Percentiles rank a stretch among this genome's conserved stretches.
Evolutionary conservation across 139 green algal species (phyloP).

Genomic region (Picochlorum sp.): DNA sequence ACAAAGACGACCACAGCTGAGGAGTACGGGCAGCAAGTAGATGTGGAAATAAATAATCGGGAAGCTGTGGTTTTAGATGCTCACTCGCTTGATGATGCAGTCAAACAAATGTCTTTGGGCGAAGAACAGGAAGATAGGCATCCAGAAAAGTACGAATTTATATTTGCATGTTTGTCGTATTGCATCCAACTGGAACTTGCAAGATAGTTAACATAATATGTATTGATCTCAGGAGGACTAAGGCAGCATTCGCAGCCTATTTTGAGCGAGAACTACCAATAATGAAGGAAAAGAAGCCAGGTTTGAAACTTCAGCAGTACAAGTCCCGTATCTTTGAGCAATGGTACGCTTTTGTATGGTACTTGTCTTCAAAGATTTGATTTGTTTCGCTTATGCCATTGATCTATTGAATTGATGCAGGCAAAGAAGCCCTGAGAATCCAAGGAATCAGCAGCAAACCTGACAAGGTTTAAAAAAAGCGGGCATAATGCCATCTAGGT

Average conservation of each 20-base stretch:
- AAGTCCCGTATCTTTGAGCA: conserved; percentile 57
- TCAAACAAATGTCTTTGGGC: conserved; percentile 40
- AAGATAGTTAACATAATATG: neutral
- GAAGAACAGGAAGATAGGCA: conserved; percentile 39
- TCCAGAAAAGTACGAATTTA: conserved; percentile 49
- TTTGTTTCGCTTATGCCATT: too few species aligned
- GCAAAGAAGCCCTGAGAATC: conserved; percentile 49
- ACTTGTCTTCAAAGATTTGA: too few species aligned
- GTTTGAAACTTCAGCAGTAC: conserved; percentile 53
- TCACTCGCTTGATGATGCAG: conserved; percentile 34
- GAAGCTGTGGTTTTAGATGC: conserved; percentile 31
- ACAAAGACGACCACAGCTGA: neutral
- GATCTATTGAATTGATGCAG: too few species aligned
- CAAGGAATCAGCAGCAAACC: conserved; percentile 23
- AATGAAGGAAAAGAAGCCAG: conserved; percentile 61
- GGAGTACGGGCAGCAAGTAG: conserved; percentile 2
- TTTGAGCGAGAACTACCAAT: conserved; percentile 41
- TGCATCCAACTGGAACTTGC: neutral
- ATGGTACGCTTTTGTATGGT: conserved; percentile 24
- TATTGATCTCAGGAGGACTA: conserved; percentile 36
- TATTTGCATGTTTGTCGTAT: neutral
- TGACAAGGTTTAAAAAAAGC: too few species aligned
- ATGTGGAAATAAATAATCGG: conserved; percentile 19
- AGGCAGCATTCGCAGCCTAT: conserved; percentile 53
- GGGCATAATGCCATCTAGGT: too few species aligned